phyloP scores from a whole-genome alignment of 2,329 filamentous ascomycete species.

The Pseudogymnoascus sp. region DNA sequence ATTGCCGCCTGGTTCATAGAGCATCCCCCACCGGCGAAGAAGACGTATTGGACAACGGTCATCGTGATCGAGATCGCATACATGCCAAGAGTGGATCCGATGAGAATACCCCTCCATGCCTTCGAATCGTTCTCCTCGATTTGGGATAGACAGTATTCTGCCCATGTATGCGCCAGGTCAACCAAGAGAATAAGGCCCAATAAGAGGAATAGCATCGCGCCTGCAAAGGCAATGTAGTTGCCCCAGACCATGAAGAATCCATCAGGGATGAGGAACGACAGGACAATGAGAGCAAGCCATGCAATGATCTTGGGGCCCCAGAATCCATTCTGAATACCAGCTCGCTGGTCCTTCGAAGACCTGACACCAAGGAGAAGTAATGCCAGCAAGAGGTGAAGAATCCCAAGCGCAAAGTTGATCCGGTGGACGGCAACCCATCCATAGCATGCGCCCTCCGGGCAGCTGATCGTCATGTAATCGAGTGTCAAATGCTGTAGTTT shows the following conservation, averaged over 20 bases:
- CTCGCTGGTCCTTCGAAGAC: conserved; percentile 78
- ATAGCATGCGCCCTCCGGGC: conserved; percentile 81
- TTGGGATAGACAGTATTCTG: conserved; percentile 87
- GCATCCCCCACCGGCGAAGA: conserved; percentile 76
- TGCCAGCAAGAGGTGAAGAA: conserved; percentile 86
- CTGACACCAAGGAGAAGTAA: conserved; percentile 78
- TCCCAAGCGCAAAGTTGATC: conserved; percentile 92
- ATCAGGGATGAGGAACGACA: conserved; percentile 94
- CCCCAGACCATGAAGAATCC: conserved; percentile 92
- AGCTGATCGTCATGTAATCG: conserved; percentile 93
- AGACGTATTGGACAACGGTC: conserved; percentile 95
- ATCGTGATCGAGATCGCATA: conserved; percentile 84
- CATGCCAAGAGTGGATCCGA: conserved; percentile 90
- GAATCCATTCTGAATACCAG: conserved; percentile 91
- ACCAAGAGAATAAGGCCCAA: conserved; percentile 88
- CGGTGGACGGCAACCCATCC: conserved; percentile 95
- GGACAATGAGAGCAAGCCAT: conserved; percentile 78
- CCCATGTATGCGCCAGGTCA: conserved; percentile 93
- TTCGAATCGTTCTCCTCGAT: conserved; percentile 84
- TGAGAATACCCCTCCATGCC: conserved; percentile 76
- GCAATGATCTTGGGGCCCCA: conserved; percentile 94
- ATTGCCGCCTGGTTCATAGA: conserved; percentile 96
- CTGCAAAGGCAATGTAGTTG: conserved; percentile 81
- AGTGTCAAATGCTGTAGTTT: conserved; percentile 87
- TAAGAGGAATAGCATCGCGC: conserved; percentile 87